Percentiles rank a stretch among this genome's conserved stretches.
Conservation (phyloP, 352 stramenopile species). For the Pythium folliculosum region DNA sequence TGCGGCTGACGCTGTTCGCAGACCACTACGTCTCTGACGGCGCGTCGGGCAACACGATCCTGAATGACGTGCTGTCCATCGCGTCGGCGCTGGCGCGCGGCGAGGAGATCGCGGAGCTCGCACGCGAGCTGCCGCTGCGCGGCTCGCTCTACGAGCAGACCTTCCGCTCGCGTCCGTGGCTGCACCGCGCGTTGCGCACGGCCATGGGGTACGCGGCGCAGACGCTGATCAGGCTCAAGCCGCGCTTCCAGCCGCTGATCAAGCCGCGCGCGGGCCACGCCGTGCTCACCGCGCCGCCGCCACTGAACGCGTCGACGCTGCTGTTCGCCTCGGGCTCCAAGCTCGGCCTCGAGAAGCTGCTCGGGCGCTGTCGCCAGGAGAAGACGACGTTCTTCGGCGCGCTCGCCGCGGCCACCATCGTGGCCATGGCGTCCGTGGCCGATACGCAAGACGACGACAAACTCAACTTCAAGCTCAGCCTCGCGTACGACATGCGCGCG, state of each 20-base stretch:
- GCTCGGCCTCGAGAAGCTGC: slow-evolving; percentile 29
- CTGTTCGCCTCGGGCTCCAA: slow-evolving; percentile 35
- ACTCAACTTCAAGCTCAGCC: slow-evolving; percentile 27
- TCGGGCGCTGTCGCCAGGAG: slow-evolving; percentile 34
- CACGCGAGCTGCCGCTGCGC: slow-evolving; percentile 25
- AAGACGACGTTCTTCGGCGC: slow-evolving; percentile 40
- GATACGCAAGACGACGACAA: slow-evolving; percentile 15
- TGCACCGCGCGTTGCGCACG: slow-evolving; percentile 13
- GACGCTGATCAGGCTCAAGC: slow-evolving; percentile 12
- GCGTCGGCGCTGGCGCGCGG: neutral
- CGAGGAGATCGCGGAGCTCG: neutral
- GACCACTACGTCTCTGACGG: slow-evolving; percentile 52
- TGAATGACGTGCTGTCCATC: slow-evolving; percentile 35
- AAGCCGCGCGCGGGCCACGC: slow-evolving; percentile 31
- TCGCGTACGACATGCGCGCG: slow-evolving; percentile 5
- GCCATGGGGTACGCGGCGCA: slow-evolving; percentile 30
- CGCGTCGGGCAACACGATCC: slow-evolving; percentile 36
- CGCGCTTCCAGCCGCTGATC: slow-evolving; percentile 33
- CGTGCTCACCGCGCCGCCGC: slow-evolving; percentile 14
- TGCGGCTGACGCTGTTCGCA: slow-evolving; percentile 50
- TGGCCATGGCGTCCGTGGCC: slow-evolving; percentile 25
- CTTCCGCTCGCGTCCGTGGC: slow-evolving; percentile 27
- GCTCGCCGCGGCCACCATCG: slow-evolving; percentile 30
- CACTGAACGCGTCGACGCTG: slow-evolving; percentile 28
- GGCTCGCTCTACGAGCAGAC: slow-evolving; percentile 44